Conservation (phyloP, 2,329 filamentous ascomycete genomes). For the Seiridium unicorne region DNA sequence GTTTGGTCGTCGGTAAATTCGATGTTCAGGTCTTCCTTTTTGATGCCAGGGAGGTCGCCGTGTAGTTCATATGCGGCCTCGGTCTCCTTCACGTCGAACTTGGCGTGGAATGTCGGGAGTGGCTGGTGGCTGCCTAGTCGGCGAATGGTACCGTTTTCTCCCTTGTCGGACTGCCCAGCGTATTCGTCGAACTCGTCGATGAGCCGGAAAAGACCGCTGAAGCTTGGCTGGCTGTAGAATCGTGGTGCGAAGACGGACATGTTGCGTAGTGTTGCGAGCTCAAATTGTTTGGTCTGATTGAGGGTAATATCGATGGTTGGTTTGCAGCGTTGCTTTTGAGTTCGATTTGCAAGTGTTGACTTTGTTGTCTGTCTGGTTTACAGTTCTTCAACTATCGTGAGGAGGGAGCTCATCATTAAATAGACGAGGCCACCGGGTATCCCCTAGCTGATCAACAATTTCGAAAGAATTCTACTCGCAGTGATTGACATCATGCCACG, state of each 20-base stretch:
- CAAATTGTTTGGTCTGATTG: too few relatives aligned
- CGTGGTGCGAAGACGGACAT: constrained; percentile 7
- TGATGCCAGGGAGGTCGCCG: constrained; percentile 9
- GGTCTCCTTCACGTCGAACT: constrained; percentile 10
- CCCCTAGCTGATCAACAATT: too few relatives aligned
- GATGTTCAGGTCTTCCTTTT: constrained; percentile 6
- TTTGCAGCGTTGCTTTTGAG: too few relatives aligned
- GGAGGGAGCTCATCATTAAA: too few relatives aligned
- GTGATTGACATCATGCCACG: too few relatives aligned
- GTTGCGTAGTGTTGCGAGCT: background rate
- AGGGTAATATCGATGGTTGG: too few relatives aligned
- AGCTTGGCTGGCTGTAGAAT: constrained; percentile 7
- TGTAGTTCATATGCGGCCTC: constrained; percentile 3
- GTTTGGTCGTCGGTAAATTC: constrained; percentile 10
- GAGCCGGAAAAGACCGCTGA: constrained; percentile 7
- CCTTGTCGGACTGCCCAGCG: background rate
- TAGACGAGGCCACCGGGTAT: too few relatives aligned
- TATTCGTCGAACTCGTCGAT: constrained; percentile 10
- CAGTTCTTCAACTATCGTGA: too few relatives aligned
- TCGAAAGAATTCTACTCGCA: too few relatives aligned
- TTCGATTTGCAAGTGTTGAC: too few relatives aligned
- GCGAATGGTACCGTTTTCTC: background rate
- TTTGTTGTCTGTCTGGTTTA: too few relatives aligned
- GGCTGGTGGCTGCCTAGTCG: background rate
- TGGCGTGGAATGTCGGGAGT: constrained; percentile 6